These are phyloP conservation scores for Mimosa pudica DNA, from an alignment of 306 rosid species.

Conservation along the genomic window DNA sequence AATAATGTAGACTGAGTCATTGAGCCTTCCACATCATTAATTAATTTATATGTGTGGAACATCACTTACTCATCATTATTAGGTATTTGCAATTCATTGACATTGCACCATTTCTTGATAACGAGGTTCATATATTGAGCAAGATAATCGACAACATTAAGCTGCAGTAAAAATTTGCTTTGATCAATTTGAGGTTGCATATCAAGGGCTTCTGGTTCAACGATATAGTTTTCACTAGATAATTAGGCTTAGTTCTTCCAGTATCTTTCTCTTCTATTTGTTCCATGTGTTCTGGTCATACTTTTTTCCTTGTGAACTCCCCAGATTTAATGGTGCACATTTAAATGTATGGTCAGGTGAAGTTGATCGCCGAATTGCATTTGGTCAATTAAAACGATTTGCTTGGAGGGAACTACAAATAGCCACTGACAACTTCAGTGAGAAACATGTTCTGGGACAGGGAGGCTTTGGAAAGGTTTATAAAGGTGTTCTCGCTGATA, in stretches of 20 bases:
- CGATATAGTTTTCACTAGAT: constrained; percentile 7
- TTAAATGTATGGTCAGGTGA: constrained; percentile 61
- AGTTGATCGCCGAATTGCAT: constrained; percentile 94
- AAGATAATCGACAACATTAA: constrained; percentile 14
- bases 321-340: not conserved
- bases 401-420: constrained; percentile 91
- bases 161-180: constrained; percentile 3
- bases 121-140: not conserved
- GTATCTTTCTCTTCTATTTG: constrained; percentile 7
- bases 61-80: constrained; percentile 8
- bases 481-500: constrained; percentile 89
- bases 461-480: constrained; percentile 99
- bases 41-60: not conserved
- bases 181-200: not conserved
- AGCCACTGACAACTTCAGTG: constrained; percentile 89
- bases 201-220: not conserved
- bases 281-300: constrained; percentile 4
- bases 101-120: constrained; percentile 22
- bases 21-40: not conserved
- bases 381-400: constrained; percentile 91
- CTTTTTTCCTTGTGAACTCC: constrained; percentile 11
- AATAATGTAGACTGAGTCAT: not conserved
- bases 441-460: constrained; percentile 92
- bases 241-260: not conserved
- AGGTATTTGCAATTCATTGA: constrained; percentile 8